Evolutionary conservation across 2,329 filamentous ascomycete species (phyloP).

Genomic region (Simplicillium sp.): DNA sequence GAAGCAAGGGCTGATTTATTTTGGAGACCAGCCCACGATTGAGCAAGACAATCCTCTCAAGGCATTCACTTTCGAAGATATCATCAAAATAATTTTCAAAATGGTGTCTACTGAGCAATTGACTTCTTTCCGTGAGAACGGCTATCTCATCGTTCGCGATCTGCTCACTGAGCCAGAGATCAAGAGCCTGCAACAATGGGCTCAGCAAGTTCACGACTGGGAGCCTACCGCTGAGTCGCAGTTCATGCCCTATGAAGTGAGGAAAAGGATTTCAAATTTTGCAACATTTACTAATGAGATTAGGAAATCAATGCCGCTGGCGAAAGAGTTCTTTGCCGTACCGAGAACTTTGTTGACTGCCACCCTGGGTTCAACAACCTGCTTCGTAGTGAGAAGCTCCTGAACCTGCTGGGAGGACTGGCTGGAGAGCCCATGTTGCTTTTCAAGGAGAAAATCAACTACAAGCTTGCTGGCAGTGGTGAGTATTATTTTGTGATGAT

Average conservation of each 20-base stretch:
- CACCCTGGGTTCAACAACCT: conserved; percentile 9
- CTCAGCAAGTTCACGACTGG: conserved; percentile 10
- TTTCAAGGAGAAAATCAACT: conserved; percentile 13
- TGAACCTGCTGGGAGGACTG: conserved; percentile 6
- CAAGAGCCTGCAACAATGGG: conserved; percentile 8
- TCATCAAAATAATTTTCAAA: no score
- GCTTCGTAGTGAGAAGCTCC: conserved; percentile 8
- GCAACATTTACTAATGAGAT: no score
- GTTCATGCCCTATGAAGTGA: conserved; percentile 8
- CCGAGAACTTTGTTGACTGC: conserved; percentile 11
- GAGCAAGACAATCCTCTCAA: no score
- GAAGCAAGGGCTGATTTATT: no score
- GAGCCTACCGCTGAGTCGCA: conserved; percentile 9
- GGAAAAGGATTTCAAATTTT: background rate
- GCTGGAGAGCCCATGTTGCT: conserved; percentile 10
- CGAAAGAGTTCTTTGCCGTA: conserved; percentile 10
- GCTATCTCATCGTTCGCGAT: conserved; percentile 10
- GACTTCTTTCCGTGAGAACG: conserved; percentile 9
- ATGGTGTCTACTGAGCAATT: background rate
- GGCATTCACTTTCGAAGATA: no score
- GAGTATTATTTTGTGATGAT: background rate
- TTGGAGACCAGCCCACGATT: no score
- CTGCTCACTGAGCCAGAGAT: conserved; percentile 7
- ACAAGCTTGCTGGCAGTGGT: conserved; percentile 12
- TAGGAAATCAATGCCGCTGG: conserved; percentile 10